These are phyloP conservation scores for Dichomitus squalens DNA, from an alignment of 1,284 basidiomycete species.

Conservation along the genomic window DNA sequence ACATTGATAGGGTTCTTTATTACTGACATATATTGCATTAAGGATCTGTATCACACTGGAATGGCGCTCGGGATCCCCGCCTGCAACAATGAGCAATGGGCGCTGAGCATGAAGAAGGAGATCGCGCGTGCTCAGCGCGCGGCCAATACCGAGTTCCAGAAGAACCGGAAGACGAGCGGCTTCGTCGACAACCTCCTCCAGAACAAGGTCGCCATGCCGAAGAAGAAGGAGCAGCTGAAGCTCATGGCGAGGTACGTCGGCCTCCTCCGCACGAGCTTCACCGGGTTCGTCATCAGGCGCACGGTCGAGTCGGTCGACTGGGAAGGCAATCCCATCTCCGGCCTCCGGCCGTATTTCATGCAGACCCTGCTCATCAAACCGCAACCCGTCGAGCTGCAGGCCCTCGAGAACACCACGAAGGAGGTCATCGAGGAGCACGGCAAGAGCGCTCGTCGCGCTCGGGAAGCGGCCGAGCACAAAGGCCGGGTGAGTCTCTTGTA, in stretches of 20 bases:
- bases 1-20: too few species aligned
- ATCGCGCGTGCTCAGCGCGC: neutral
- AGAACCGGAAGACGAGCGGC: neutral
- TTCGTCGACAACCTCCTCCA: neutral
- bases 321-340: neutral
- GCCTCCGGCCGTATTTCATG: neutral
- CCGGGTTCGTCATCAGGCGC: neutral
- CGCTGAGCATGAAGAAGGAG: neutral
- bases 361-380: neutral
- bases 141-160: neutral
- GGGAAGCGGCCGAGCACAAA: neutral
- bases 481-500: neutral
- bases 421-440: neutral
- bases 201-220: neutral
- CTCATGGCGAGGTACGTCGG: neutral
- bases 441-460: neutral
- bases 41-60: neutral
- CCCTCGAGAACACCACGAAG: neutral
- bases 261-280: neutral
- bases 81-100: neutral
- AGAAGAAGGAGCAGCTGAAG: neutral
- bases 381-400: neutral
- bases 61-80: neutral
- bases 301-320: neutral
- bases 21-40: too few species aligned